Conservation (phyloP, 1,139 yeast genomes). For the Spathaspora jeffriesii region DNA sequence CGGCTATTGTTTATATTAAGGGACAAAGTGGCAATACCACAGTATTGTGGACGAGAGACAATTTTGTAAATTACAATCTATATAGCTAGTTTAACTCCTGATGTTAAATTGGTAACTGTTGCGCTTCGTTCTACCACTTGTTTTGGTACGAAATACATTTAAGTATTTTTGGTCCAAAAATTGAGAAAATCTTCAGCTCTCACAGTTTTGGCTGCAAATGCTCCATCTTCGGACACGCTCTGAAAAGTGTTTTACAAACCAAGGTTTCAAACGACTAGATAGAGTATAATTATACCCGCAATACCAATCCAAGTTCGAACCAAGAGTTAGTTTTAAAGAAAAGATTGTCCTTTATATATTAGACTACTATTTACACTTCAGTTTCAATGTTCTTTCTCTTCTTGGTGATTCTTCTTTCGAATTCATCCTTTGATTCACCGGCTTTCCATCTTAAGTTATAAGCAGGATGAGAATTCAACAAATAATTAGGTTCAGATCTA, state of each 20-base stretch:
- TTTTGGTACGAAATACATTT: too few species aligned
- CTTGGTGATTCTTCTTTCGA: conserved; percentile 22
- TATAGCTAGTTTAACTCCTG: not conserved
- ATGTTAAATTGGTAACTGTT: not conserved
- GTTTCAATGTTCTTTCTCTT: conserved; percentile 9
- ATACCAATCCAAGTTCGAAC: not conserved
- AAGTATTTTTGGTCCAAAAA: not conserved
- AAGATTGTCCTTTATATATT: not conserved
- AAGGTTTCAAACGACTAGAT: not conserved
- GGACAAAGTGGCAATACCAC: not conserved
- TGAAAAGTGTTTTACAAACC: not conserved
- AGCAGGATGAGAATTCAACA: conserved; percentile 35
- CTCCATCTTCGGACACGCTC: not conserved
- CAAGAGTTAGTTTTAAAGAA: not conserved
- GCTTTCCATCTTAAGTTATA: conserved; percentile 39
- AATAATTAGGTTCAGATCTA: conserved; percentile 21
- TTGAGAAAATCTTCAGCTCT: too few species aligned
- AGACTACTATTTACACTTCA: conserved; percentile 3
- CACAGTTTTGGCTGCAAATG: not conserved
- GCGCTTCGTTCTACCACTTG: not conserved
- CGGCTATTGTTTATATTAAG: too few species aligned
- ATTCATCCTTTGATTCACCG: conserved; percentile 35
- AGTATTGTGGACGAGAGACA: not conserved
- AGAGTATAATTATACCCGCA: not conserved
- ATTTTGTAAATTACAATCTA: too few species aligned